Percentiles rank a stretch among this genome's conserved stretches.
These are phyloP conservation scores for Xylaria sp. DNA, from an alignment of 2,329 filamentous ascomycete genomes.

Conservation along the genomic window DNA sequence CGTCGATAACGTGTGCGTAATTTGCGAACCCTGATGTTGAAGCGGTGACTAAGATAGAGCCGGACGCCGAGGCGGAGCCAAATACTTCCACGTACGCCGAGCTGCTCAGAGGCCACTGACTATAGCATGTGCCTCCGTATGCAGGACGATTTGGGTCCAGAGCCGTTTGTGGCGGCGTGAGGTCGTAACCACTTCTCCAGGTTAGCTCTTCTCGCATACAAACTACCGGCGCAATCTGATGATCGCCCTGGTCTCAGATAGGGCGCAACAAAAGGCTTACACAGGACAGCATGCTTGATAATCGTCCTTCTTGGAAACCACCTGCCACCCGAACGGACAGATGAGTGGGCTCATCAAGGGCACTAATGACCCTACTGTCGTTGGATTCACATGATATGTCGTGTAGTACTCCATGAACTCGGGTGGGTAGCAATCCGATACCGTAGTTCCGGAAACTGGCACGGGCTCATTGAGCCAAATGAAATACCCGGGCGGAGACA, in stretches of 20 bases:
- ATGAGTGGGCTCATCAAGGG: constrained; percentile 44
- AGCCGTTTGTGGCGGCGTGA: constrained; percentile 23
- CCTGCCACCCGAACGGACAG: constrained; percentile 39
- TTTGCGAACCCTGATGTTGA: constrained; percentile 29
- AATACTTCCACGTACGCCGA: constrained; percentile 32
- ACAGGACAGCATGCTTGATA: constrained; percentile 43
- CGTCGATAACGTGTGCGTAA: constrained; percentile 43
- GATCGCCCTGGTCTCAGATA: not conserved
- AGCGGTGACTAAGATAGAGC: constrained; percentile 23
- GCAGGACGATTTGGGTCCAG: constrained; percentile 40
- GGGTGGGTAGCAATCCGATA: constrained; percentile 41
- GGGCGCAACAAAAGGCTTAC: constrained; percentile 29
- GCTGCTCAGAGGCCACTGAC: constrained; percentile 35
- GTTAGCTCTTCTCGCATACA: constrained; percentile 13
- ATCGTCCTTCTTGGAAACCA: constrained; percentile 8
- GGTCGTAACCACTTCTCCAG: constrained; percentile 27
- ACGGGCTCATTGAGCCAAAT: constrained; percentile 45
- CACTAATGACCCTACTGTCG: constrained; percentile 37
- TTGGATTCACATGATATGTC: constrained; percentile 32
- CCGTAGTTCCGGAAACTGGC: constrained; percentile 35
- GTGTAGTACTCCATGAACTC: constrained; percentile 41
- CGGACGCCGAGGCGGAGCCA: constrained; percentile 26
- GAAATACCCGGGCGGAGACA: constrained; percentile 38
- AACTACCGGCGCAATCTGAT: not conserved
- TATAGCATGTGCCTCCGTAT: constrained; percentile 43